A percentile compares a stretch with the other conserved stretches of the same genome.
These are phyloP conservation scores for Lachnellula cervina DNA, from an alignment of 2,329 filamentous ascomycete genomes.

Conservation along the genomic window DNA sequence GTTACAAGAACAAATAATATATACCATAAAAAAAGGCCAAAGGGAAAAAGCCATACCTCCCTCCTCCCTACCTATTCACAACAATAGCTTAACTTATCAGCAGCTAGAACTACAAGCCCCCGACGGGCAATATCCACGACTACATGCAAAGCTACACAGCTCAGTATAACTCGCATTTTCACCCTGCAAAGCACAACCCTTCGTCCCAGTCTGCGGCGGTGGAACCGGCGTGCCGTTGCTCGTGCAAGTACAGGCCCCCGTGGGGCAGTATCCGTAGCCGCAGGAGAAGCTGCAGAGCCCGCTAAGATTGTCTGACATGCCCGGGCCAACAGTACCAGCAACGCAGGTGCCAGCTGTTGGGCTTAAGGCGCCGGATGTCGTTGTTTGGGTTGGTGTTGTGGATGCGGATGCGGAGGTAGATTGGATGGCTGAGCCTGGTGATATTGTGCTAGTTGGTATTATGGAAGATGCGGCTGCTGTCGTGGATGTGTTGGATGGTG, in stretches of 20 bases:
- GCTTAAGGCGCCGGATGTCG: slow-evolving; percentile 1
- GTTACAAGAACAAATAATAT: too few relatives aligned
- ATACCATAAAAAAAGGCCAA: too few relatives aligned
- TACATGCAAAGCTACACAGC: slow-evolving; percentile 43
- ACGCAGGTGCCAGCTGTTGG: slow-evolving; percentile 12
- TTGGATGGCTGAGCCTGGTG: slow-evolving; percentile 3
- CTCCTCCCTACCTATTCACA: too few relatives aligned
- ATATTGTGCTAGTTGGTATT: slow-evolving; percentile 7
- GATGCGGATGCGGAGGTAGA: slow-evolving; percentile 6
- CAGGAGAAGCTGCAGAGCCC: slow-evolving; percentile 35
- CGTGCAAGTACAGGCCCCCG: slow-evolving; percentile 23
- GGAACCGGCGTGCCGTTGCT: slow-evolving; percentile 13
- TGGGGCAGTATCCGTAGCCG: slow-evolving; percentile 23
- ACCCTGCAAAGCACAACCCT: slow-evolving; percentile 33
- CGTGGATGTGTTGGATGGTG: slow-evolving; percentile 13
- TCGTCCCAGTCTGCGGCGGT: slow-evolving; percentile 22
- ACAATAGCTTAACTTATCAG: too few relatives aligned
- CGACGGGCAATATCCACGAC: slow-evolving; percentile 31
- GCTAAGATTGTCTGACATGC: slow-evolving; percentile 30
- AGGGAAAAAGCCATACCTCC: too few relatives aligned
- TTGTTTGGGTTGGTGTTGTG: slow-evolving; percentile 8
- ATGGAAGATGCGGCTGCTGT: slow-evolving; percentile 9
- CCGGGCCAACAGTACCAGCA: slow-evolving; percentile 17
- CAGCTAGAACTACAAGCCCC: not conserved
- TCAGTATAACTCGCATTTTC: slow-evolving; percentile 37